Conservation (phyloP, 2,329 filamentous ascomycete species). For the Pseudocercospora cruenta region DNA sequence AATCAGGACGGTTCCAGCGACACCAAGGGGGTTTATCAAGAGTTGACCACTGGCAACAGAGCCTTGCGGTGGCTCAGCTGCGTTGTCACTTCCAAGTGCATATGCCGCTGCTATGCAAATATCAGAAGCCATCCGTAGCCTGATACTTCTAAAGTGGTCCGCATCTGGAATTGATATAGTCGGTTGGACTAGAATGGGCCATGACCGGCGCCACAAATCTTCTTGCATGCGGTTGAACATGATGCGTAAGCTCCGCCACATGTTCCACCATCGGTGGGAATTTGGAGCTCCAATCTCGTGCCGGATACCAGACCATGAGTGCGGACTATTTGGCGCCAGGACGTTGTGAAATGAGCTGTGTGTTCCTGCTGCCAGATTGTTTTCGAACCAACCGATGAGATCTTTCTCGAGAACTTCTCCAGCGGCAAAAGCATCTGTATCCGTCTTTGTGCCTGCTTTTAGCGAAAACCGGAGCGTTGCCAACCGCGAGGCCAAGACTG, state of each 20-base stretch:
- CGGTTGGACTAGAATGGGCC: conserved; percentile 13
- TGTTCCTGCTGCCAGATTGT: conserved; percentile 10
- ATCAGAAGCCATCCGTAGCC: conserved; percentile 18
- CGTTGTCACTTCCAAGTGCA: conserved; percentile 14
- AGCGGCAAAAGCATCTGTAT: conserved; percentile 12
- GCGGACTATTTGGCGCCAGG: conserved; percentile 8
- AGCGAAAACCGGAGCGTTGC: conserved; percentile 16
- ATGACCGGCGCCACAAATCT: conserved; percentile 25
- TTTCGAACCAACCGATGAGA: conserved; percentile 21
- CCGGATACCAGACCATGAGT: conserved; percentile 18
- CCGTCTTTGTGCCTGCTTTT: conserved; percentile 10
- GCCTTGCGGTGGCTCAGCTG: conserved; percentile 11
- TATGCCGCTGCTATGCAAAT: conserved; percentile 23
- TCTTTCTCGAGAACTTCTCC: conserved; percentile 19
- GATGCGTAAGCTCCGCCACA: conserved; percentile 21
- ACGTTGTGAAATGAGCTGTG: conserved; percentile 16
- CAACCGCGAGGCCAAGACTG: conserved; percentile 16
- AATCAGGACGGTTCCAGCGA: conserved; percentile 24
- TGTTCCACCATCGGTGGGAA: conserved; percentile 20
- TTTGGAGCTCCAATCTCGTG: conserved; percentile 21
- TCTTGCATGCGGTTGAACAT: conserved; percentile 24
- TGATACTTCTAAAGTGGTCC: conserved; percentile 16
- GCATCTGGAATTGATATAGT: conserved; percentile 5
- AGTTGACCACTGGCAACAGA: conserved; percentile 12
- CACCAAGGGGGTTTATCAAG: conserved; percentile 14